These are phyloP conservation scores for Mycena rebaudengoi DNA, from an alignment of 768 basidiomycete species.

Conservation along the genomic window DNA sequence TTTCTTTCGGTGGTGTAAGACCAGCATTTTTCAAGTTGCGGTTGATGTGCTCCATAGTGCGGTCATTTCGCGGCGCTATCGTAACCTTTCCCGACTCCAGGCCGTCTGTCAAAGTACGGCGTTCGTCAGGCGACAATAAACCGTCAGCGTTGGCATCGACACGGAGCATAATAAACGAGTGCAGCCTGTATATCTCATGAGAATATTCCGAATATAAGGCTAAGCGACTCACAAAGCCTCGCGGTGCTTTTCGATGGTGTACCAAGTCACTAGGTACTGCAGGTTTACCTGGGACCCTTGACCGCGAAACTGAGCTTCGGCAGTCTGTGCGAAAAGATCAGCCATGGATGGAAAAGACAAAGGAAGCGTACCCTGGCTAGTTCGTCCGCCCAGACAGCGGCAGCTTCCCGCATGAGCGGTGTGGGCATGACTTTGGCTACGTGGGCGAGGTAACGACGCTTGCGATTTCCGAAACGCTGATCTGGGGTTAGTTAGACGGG, in stretches of 20 bases:
- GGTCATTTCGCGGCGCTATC: conserved; percentile 9
- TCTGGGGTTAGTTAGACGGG: conserved; percentile 4
- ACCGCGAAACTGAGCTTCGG: conserved; percentile 24
- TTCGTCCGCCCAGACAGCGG: conserved; percentile 22
- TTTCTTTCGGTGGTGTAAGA: conserved; percentile 11
- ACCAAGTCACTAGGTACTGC: conserved; percentile 24
- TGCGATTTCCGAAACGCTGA: conserved; percentile 21
- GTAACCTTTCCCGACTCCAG: conserved; percentile 12
- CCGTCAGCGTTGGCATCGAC: conserved; percentile 23
- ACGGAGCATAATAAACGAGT: conserved; percentile 24
- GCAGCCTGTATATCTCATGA: not conserved
- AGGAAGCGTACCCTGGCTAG: conserved; percentile 4
- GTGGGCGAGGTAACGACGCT: conserved; percentile 24
- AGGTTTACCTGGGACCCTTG: conserved; percentile 23
- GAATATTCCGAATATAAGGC: not conserved
- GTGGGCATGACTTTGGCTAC: conserved; percentile 19
- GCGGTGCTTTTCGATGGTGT: conserved; percentile 30
- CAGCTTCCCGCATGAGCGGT: conserved; percentile 22
- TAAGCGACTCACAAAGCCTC: conserved; percentile 7
- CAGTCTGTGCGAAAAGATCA: conserved; percentile 4
- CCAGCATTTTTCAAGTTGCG: conserved; percentile 10
- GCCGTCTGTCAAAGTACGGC: conserved; percentile 5
- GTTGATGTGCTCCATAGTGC: conserved; percentile 1
- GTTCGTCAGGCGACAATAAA: conserved; percentile 16
- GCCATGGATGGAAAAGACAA: not conserved